Percentiles rank a stretch among this genome's conserved stretches.
These are phyloP conservation scores for Nothophytophthora sp. DNA, from an alignment of 352 stramenopile species.

Conservation along the genomic window DNA sequence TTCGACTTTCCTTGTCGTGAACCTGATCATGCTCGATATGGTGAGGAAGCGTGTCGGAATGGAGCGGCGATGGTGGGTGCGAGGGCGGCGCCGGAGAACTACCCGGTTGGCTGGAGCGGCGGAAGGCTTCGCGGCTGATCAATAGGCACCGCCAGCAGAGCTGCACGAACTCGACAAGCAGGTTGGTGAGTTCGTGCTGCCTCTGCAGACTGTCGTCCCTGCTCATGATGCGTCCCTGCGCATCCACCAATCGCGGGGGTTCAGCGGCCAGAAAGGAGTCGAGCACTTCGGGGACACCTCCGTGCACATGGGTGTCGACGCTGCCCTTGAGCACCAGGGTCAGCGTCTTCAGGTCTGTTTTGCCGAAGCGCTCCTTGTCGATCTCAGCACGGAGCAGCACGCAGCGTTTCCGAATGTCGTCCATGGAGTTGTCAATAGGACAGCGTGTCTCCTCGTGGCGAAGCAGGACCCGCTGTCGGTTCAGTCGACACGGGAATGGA, in stretches of 20 bases:
- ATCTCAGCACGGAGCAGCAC: conserved; percentile 54
- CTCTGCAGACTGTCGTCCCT: conserved; percentile 25
- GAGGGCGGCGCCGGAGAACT: conserved; percentile 1
- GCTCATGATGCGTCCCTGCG: conserved; percentile 36
- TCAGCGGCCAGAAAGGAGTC: conserved; percentile 52
- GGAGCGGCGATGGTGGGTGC: background rate
- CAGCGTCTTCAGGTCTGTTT: conserved; percentile 70
- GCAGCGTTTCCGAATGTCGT: conserved; percentile 75
- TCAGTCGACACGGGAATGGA: conserved; percentile 53
- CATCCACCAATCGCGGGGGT: conserved; percentile 27
- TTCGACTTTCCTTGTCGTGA: background rate
- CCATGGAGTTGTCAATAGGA: conserved; percentile 76
- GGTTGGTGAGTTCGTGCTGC: conserved; percentile 48
- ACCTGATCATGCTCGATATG: conserved; percentile 4
- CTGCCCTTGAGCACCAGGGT: conserved; percentile 82
- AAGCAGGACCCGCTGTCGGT: conserved; percentile 39
- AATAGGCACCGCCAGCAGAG: conserved; percentile 57
- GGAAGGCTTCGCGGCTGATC: conserved; percentile 66
- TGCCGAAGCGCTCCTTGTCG: conserved; percentile 41
- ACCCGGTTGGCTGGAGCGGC: conserved; percentile 19
- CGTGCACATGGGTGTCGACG: conserved; percentile 79
- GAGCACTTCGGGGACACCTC: conserved; percentile 72
- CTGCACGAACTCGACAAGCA: conserved; percentile 59
- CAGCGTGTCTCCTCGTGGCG: conserved; percentile 51
- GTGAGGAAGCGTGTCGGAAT: conserved; percentile 8